Base-by-base conservation (phyloP, 495 filamentous ascomycete genomes). In the Jackrogersella multiformis region DNA sequence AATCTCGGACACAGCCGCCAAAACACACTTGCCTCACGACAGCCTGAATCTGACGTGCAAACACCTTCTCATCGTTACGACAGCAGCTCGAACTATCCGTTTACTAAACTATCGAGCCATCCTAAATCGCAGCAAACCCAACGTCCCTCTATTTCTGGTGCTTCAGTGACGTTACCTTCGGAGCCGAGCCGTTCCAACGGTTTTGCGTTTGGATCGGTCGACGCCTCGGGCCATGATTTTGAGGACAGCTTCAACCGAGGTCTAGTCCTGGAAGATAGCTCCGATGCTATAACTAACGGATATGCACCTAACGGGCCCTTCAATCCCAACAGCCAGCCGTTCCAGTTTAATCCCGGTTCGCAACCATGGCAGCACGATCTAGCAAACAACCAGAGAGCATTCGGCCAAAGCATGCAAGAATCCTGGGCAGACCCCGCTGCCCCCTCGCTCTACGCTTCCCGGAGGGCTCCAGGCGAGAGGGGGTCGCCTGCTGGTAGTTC, bases 401-500 rank as follows among this genome's bases (percentile, higher is more conserved):
- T 66, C 30, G 26, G 42, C 8, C 65, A 67, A 28, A 63, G 41
- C 9, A n/a, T 61, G 18, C 60, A 56, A 5, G 71, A 73, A 18
- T 35, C 60, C 44, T 73, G 67, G 67, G 2, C 51, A 2, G 71
- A 68, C 10, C 16, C 44, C 9, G 13, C 53, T 8, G 5, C 26
- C 6, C 0, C 42, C 4, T 30, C 66, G 1, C 6, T 44, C 13
- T 63, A 68, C 21, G 39, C 36, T 24, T 26, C 32, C 5, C 56
- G 62, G 23, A 66, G 65, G 53, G 63, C 42, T 45, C 49, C 61
- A 5, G 65, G 63, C 3, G 77, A 74, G 39, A 74, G 73, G 45
- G 51, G 64, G 23, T 89, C 88, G 3, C 84, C 87, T 1, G 81
- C 81, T 1, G 86, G 84, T 12, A 85, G 79, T 66, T 82, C 85